phyloP scores from a whole-genome alignment of 163 green algal species.

The Coccomyxa subellipsoidea region DNA sequence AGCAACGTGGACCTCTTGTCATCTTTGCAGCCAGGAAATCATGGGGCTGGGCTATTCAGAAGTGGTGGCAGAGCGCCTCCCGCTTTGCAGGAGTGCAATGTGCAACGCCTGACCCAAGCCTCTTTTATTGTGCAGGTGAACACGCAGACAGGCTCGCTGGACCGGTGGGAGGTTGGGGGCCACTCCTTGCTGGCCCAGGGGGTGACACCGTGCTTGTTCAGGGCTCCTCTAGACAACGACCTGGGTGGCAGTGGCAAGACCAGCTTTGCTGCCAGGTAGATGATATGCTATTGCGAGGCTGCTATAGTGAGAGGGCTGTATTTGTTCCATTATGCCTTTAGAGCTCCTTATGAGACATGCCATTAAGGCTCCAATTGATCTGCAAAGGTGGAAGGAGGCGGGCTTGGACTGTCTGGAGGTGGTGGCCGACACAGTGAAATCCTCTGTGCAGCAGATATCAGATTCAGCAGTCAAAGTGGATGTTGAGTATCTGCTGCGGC shows the following conservation, averaged over 20 bases:
- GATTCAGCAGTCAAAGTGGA: conserved; percentile 6
- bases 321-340: too few relatives aligned
- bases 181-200: conserved; percentile 41
- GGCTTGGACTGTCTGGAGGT: conserved; percentile 72
- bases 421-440: conserved; percentile 11
- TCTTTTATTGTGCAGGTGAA: conserved; percentile 23
- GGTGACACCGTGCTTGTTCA: conserved; percentile 69
- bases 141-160: conserved; percentile 37
- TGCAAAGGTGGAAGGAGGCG: conserved; percentile 66
- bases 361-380: neutral
- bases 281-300: neutral
- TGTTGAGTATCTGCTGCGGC: conserved; percentile 21
- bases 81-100: neutral
- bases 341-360: neutral
- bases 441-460: neutral
- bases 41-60: too few relatives aligned
- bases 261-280: conserved; percentile 63
- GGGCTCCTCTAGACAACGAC: conserved; percentile 94
- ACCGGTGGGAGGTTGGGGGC: conserved; percentile 19
- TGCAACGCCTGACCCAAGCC: too few relatives aligned
- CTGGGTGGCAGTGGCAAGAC: conserved; percentile 64
- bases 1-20: too few relatives aligned
- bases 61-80: neutral
- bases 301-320: neutral
- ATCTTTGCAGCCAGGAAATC: too few relatives aligned